These are phyloP conservation scores for Acer negundo DNA, from an alignment of 345 rosid species.

Conservation along the genomic window DNA sequence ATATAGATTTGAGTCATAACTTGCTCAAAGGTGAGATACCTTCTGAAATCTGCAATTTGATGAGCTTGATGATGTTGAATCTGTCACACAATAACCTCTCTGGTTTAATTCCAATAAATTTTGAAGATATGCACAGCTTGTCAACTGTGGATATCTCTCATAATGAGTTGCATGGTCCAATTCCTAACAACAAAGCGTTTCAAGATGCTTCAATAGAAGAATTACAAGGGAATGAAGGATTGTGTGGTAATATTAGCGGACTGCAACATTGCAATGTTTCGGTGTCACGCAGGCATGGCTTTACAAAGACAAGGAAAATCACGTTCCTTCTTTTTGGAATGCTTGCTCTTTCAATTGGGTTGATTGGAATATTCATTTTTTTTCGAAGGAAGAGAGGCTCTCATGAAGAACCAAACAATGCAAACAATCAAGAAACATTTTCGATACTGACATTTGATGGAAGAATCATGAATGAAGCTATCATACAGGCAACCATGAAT, in stretches of 20 bases:
- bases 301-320: too few relatives aligned
- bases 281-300: too few relatives aligned
- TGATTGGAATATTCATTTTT: not conserved
- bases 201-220: slow-evolving; percentile 10
- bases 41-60: slow-evolving; percentile 13
- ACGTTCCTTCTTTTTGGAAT: not conserved
- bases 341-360: too few relatives aligned
- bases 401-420: too few relatives aligned
- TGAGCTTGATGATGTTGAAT: slow-evolving; percentile 21
- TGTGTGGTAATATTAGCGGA: slow-evolving; percentile 17
- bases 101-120: slow-evolving; percentile 26
- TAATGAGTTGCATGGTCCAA: slow-evolving; percentile 29
- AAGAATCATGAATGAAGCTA: slow-evolving; percentile 2
- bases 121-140: slow-evolving; percentile 25
- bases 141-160: slow-evolving; percentile 25
- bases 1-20: slow-evolving; percentile 31
- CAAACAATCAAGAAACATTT: not conserved
- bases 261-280: too few relatives aligned
- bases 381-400: not conserved
- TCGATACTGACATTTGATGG: slow-evolving; percentile 17
- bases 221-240: slow-evolving; percentile 18
- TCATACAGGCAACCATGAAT: slow-evolving; percentile 15
- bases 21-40: slow-evolving; percentile 20
- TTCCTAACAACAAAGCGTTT: slow-evolving; percentile 30
- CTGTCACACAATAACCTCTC: slow-evolving; percentile 31